Evolutionary conservation across 1,284 basidiomycete genomes (phyloP).

Genomic region (Spongiforma sp.): DNA sequence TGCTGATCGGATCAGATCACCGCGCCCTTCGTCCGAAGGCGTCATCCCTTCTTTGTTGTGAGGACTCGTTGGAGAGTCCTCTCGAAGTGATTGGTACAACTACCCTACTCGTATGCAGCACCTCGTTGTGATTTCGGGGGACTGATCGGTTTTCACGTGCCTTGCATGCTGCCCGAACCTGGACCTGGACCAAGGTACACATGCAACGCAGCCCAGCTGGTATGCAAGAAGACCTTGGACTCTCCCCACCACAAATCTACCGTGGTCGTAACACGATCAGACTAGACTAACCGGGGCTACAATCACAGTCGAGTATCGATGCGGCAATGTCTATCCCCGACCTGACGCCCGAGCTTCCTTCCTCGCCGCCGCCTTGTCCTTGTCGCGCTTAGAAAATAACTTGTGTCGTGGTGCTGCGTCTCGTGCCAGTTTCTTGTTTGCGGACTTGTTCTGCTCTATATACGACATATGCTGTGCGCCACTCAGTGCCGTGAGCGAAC

Average conservation of each 20-base stretch:
- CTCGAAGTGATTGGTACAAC: conserved; percentile 9
- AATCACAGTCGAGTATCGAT: conserved; percentile 9
- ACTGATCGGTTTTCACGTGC: conserved; percentile 36
- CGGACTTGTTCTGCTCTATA: conserved; percentile 89
- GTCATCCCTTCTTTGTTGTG: no score
- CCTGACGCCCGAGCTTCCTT: conserved; percentile 52
- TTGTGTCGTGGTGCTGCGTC: conserved; percentile 73
- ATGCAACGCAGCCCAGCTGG: conserved; percentile 15
- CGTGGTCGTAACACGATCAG: conserved; percentile 17
- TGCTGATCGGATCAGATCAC: conserved; percentile 2
- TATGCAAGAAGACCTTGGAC: conserved; percentile 18
- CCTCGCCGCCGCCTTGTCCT: conserved; percentile 61
- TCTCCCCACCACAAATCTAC: conserved; percentile 21
- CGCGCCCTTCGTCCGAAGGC: no score
- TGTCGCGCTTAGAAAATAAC: conserved; percentile 83
- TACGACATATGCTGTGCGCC: conserved; percentile 92
- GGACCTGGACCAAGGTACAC: conserved; percentile 31
- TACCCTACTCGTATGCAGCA: conserved; percentile 32
- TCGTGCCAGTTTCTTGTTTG: conserved; percentile 83
- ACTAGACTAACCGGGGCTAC: conserved; percentile 15
- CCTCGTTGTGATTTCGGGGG: conserved; percentile 36
- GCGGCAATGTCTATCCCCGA: conserved; percentile 38
- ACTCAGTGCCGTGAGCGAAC: conserved; percentile 84
- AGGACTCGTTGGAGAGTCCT: conserved; percentile 12
- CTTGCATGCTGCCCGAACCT: conserved; percentile 28